Percentiles rank a stretch among this genome's conserved stretches.
phyloP scores from a whole-genome alignment of 345 rosid genomes.

The Populus ilicifolia region DNA sequence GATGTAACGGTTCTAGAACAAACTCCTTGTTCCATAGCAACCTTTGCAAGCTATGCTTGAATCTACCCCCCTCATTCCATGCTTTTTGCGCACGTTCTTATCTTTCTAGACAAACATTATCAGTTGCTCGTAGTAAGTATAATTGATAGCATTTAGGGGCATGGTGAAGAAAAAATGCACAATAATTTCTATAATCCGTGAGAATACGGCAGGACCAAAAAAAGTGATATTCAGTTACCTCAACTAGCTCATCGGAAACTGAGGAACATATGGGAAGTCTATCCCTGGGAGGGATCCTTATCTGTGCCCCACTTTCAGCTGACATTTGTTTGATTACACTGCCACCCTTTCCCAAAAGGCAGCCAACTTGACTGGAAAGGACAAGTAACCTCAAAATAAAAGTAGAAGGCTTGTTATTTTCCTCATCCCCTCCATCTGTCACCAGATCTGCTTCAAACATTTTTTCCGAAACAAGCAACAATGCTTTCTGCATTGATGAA shows the following conservation, averaged over 20 bases:
- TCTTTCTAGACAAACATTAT: too few relatives aligned
- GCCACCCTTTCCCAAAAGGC: conserved; percentile 68
- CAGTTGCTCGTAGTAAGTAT: neutral
- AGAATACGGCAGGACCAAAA: neutral
- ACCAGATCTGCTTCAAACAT: conserved; percentile 41
- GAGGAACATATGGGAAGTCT: conserved; percentile 53
- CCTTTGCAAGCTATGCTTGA: too few relatives aligned
- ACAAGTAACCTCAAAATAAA: conserved; percentile 52
- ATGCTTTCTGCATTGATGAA: conserved; percentile 50
- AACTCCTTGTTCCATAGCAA: too few relatives aligned
- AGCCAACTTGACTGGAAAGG: conserved; percentile 55
- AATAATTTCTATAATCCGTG: neutral
- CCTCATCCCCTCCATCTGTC: conserved; percentile 33
- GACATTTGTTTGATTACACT: conserved; percentile 56
- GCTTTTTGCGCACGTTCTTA: neutral
- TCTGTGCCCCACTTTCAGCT: conserved; percentile 61
- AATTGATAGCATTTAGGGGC: neutral
- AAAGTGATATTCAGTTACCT: conserved; percentile 34
- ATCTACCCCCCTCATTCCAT: neutral
- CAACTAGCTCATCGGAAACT: conserved; percentile 55
- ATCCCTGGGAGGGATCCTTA: conserved; percentile 63
- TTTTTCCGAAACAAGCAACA: conserved; percentile 53
- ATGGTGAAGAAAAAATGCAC: neutral
- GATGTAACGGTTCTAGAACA: too few relatives aligned
- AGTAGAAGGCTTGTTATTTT: conserved; percentile 28